Base-by-base conservation (phyloP, 306 rosid species). In the Oemleria cerasiformis region DNA sequence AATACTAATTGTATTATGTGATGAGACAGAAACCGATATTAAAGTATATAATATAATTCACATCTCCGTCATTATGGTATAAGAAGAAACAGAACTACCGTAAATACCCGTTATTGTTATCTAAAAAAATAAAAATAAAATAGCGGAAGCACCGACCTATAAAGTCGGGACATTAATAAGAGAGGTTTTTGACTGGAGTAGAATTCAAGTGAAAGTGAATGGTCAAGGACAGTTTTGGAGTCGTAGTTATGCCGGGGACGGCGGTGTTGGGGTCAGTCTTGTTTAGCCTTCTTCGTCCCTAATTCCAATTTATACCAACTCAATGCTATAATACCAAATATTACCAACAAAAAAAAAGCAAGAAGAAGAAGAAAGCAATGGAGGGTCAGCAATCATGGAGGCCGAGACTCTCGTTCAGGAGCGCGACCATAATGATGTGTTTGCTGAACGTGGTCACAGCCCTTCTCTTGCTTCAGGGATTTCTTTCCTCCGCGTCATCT, bases 361-460 rank as follows among this genome's bases (percentile, higher is more conserved):
- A 51, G 50, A 44, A 65, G 62, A 44, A 40, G 57, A 77, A 70
- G 70, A 63, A 75, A 56, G 66, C 43, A 44, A 86, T 91, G 99
- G 99, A 95, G 84, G 86, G 82, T 14, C 96, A 81, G 63, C 99
- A 88, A 73, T 76, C 90, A 82, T 89, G 90, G 95, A 85, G 78
- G 73, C 74, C 80, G 57, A 84, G 87, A 72, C 76, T 91, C 44
- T 89, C 99, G 51, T 95, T 91, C 86, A 89, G 88, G 77, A 91
- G 67, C 77, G 99, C 96, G n/a, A 95, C 99, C 64, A 77, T 95
- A 6, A 55, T 74, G 44, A 81, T 95, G 41, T 95, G 97, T 40
- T 81, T 88, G 70, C 66, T 94, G 45, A 94, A 94, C 74, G 45
- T 89, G 10, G 63, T 89, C 65, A 69, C 85, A 7, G 92, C 79